phyloP scores from a whole-genome alignment of 2,329 filamentous ascomycete species.

The Aspergillus fijiensis region DNA sequence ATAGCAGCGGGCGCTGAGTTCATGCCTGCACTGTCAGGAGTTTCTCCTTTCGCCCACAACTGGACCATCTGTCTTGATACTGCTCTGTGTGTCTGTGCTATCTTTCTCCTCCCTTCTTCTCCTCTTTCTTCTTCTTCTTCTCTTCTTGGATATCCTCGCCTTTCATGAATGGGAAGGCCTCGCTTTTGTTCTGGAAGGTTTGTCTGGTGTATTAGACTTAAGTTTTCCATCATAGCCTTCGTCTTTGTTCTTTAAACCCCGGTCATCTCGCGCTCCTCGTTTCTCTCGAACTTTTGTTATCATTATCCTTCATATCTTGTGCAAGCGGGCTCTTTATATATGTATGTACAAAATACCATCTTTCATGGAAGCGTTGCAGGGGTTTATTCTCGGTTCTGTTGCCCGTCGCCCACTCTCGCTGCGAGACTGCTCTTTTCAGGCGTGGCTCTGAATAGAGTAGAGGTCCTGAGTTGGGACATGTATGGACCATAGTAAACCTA shows the following conservation, averaged over 20 bases:
- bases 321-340: neutral
- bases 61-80: slow-evolving; percentile 4
- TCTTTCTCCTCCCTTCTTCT: neutral
- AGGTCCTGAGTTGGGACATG: too few relatives aligned
- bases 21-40: neutral
- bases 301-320: neutral
- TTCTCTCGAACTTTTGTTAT: neutral
- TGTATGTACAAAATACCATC: slow-evolving; percentile 15
- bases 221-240: slow-evolving; percentile 11
- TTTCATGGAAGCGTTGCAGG: slow-evolving; percentile 6
- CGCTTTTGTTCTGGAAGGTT: slow-evolving; percentile 16
- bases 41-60: neutral
- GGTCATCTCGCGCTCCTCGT: neutral
- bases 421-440: neutral
- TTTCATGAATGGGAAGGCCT: slow-evolving; percentile 21
- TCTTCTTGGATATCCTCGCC: slow-evolving; percentile 32
- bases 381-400: neutral
- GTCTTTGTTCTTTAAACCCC: neutral
- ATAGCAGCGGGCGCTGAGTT: slow-evolving; percentile 28
- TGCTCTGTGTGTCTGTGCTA: slow-evolving; percentile 6
- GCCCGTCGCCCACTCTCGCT: neutral
- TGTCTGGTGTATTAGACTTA: slow-evolving; percentile 24
- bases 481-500: too few relatives aligned
- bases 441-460: neutral
- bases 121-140: slow-evolving; percentile 15